Evolutionary conservation across 2,329 filamentous ascomycete genomes (phyloP).

Genomic region (Fusarium sp.): DNA sequence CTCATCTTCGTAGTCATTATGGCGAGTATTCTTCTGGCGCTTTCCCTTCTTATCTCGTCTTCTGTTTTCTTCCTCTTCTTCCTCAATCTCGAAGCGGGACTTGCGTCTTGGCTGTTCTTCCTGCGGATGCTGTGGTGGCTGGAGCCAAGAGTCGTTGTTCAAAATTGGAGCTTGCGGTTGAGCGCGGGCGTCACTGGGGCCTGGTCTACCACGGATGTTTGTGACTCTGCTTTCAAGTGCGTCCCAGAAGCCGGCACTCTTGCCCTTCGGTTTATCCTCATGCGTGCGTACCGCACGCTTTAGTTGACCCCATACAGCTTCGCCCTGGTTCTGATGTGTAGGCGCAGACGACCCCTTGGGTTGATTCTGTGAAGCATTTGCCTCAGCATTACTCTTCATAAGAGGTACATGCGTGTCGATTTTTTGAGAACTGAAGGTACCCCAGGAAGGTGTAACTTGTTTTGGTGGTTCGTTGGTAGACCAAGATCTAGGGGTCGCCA

Average conservation of each 20-base stretch:
- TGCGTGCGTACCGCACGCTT: slow-evolving; percentile 35
- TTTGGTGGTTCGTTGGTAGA: slow-evolving; percentile 30
- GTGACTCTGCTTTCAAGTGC: slow-evolving; percentile 43
- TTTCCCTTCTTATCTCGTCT: slow-evolving; percentile 46
- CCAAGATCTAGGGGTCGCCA: slow-evolving; percentile 47
- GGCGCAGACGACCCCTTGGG: neutral
- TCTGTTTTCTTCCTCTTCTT: slow-evolving; percentile 43
- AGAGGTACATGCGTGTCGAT: slow-evolving; percentile 40
- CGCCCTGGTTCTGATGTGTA: neutral
- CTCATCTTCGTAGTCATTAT: slow-evolving; percentile 47
- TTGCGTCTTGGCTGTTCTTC: slow-evolving; percentile 44
- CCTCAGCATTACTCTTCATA: neutral
- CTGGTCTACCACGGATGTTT: slow-evolving; percentile 31
- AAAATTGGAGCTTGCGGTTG: slow-evolving; percentile 10
- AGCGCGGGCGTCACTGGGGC: neutral
- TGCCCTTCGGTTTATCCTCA: neutral
- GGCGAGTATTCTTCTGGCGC: slow-evolving; percentile 43
- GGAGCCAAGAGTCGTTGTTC: slow-evolving; percentile 1
- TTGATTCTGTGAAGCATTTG: neutral
- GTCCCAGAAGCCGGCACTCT: slow-evolving; percentile 41
- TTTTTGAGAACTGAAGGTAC: slow-evolving; percentile 42
- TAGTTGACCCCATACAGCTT: slow-evolving; percentile 45
- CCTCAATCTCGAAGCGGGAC: slow-evolving; percentile 51
- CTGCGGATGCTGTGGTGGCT: slow-evolving; percentile 10
- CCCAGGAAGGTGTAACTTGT: slow-evolving; percentile 34